phyloP scores from a whole-genome alignment of 345 rosid species.

The Gossypium australe region DNA sequence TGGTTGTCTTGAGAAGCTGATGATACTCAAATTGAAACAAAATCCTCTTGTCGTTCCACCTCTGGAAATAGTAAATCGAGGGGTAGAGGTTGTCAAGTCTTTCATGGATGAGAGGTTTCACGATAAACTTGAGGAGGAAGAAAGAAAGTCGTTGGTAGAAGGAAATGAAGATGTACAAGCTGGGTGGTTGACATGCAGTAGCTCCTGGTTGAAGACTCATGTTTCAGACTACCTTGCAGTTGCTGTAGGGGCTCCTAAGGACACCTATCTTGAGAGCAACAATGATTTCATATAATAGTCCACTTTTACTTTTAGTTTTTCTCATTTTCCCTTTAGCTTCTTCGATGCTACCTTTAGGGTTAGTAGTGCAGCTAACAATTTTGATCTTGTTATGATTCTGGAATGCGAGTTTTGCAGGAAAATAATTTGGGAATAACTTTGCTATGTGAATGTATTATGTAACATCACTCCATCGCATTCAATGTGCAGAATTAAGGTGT shows the following conservation, averaged over 20 bases:
- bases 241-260: constrained; percentile 33
- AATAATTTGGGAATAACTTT: not conserved
- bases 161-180: constrained; percentile 40
- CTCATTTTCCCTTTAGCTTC: not conserved
- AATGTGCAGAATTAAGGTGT: too few relatives aligned
- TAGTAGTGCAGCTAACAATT: not conserved
- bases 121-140: constrained; percentile 50
- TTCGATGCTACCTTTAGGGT: not conserved
- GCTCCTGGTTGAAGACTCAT: constrained; percentile 62
- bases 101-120: constrained; percentile 77
- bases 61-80: constrained; percentile 47
- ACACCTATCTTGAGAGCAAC: constrained; percentile 73
- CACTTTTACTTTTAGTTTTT: not conserved
- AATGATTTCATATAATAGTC: constrained; percentile 27
- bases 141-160: constrained; percentile 45
- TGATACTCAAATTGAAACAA: constrained; percentile 68
- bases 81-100: constrained; percentile 62
- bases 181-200: constrained; percentile 78
- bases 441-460: too few relatives aligned
- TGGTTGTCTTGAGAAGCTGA: constrained; percentile 57
- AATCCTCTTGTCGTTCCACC: constrained; percentile 72
- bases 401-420: not conserved
- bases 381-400: not conserved
- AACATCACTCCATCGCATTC: too few relatives aligned
- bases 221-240: constrained; percentile 39